phyloP scores from a whole-genome alignment of 1,284 basidiomycete species.

The Ustilago esculenta region DNA sequence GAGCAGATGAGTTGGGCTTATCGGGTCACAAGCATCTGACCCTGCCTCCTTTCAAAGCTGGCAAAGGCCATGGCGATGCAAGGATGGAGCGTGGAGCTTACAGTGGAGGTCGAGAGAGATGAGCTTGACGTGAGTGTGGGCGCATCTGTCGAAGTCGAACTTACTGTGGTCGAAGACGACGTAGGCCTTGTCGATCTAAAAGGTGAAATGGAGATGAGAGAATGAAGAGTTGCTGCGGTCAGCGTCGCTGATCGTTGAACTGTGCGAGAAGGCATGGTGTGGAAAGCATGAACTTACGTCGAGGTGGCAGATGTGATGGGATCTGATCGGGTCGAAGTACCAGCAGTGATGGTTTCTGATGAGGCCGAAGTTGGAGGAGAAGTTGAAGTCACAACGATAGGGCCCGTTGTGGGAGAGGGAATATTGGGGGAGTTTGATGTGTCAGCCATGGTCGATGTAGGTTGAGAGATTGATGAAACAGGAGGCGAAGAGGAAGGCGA shows the following conservation, averaged over 20 bases:
- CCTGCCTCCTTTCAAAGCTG: slow-evolving; percentile 23
- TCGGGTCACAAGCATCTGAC: slow-evolving; percentile 18
- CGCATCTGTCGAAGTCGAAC: slow-evolving; percentile 28
- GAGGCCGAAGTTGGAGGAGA: background rate
- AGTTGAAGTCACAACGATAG: slow-evolving; percentile 3
- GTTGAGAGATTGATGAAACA: slow-evolving; percentile 5
- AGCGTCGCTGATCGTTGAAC: background rate
- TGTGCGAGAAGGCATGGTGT: no score
- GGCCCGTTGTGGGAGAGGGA: slow-evolving; percentile 6
- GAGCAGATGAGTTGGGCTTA: background rate
- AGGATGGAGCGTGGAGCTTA: slow-evolving; percentile 28
- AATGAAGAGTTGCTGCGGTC: background rate
- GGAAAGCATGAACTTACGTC: slow-evolving; percentile 11
- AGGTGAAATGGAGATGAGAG: background rate
- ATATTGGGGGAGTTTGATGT: slow-evolving; percentile 11
- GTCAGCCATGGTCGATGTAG: slow-evolving; percentile 38
- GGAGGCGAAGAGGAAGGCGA: no score
- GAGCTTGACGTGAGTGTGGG: slow-evolving; percentile 19
- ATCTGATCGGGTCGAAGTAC: slow-evolving; percentile 20
- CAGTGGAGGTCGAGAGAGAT: slow-evolving; percentile 19
- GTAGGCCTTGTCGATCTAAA: slow-evolving; percentile 12
- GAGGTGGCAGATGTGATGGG: slow-evolving; percentile 3
- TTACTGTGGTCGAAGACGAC: slow-evolving; percentile 37
- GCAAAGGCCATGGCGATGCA: slow-evolving; percentile 25
- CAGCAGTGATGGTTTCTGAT: slow-evolving; percentile 26